Evolutionary conservation across 2,329 filamentous ascomycete genomes (phyloP), one percentile per base, ranked within the genome.

Genomic region (Fusarium beomiforme): DNA sequence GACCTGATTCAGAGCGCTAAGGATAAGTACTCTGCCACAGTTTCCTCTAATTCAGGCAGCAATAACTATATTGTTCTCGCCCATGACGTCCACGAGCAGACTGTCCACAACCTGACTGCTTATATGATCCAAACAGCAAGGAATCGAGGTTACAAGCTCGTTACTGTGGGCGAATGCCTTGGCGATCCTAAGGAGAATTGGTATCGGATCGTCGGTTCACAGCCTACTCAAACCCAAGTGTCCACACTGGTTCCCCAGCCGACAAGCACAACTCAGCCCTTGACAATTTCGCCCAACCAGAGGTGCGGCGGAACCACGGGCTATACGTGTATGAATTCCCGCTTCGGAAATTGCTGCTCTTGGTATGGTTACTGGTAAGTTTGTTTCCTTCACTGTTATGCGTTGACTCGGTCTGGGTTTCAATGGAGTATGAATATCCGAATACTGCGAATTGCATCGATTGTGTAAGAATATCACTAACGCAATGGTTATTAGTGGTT

Each of bases 141-240:
- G 24, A 70, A 76, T 6, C 79, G 83, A n/a, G 86, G 86, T 0
- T 84, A 83, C 70, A 77, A 72, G 54, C 83, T 84, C 43, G 86
- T 87, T 31, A 87, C 87, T 2, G 84, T 89, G 8, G 88, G 87
- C 1, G 85, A 89, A 64, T 90, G 88, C 65, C 80, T 90, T 19
- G 84, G 84, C 1, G 87, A 90, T 63, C 77, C 86, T 9, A 64
- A 63, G 21, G 80, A 77, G 17, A 83, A 85, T 67, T 89, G 87
- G 88, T 89, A 89, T 72, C 83, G 86, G 42, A 24, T 34, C 33
- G 33, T 14, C 33, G 13, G 33, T 34, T 34, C 33, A 34, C 33
- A 34, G 33, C 33, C 33, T 13, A 34, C 33, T 34, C 33, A 34
- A 34, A 34, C 33, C 33, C 33, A 34, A 14, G 33, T 13, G 33